Percentiles rank a stretch among this genome's conserved stretches.
Evolutionary conservation across 441 rosid genomes (phyloP).

Genomic region (Gossypium davidsonii): DNA sequence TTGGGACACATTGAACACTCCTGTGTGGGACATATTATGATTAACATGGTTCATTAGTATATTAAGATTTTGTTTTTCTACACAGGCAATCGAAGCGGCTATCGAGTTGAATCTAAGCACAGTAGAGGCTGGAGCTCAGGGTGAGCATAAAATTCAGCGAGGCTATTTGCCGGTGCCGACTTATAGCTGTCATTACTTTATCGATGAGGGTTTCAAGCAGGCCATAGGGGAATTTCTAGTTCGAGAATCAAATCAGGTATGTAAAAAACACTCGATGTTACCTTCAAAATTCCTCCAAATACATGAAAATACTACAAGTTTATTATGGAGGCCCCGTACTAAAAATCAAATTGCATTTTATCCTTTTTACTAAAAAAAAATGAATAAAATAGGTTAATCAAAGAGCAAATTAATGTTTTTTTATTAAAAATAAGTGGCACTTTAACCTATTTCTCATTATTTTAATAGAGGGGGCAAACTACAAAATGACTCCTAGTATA

Average conservation of each 20-base stretch:
- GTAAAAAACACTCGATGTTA: not conserved
- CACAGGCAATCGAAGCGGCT: conserved; percentile 11
- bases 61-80: not conserved
- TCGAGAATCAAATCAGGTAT: conserved; percentile 84
- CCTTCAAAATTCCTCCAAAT: not conserved
- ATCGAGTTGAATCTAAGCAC: conserved; percentile 18
- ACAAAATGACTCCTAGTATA: too few species aligned
- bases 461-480: too few species aligned
- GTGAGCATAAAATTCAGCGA: conserved; percentile 93
- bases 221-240: conserved; percentile 62
- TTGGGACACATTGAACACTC: not conserved
- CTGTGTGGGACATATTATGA: not conserved
- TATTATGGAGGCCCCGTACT: too few species aligned
- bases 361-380: too few species aligned
- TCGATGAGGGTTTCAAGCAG: conserved; percentile 61
- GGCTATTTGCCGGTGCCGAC: conserved; percentile 88
- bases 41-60: not conserved
- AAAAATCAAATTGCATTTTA: too few species aligned
- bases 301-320: not conserved
- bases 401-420: too few species aligned
- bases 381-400: too few species aligned
- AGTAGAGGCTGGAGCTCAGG: conserved; percentile 98
- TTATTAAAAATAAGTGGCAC: too few species aligned
- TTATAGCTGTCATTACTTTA: conserved; percentile 85
- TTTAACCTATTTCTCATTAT: too few species aligned